Evolutionary conservation across 371 early-diverging fungal genomes (phyloP).

Genomic region (Actinomortierella wolfii): DNA sequence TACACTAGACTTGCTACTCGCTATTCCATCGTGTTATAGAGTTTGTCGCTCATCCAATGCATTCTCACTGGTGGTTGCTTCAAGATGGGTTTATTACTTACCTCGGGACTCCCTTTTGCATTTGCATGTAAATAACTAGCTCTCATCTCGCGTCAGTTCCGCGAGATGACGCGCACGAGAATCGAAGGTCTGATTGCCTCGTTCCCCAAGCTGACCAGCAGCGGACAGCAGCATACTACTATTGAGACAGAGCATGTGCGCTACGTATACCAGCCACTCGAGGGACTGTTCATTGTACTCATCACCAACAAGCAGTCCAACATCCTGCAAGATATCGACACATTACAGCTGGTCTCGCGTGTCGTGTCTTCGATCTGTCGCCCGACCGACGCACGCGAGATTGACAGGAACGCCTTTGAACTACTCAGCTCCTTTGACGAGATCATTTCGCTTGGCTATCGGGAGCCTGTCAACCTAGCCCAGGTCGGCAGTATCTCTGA

Average conservation of each 20-base stretch:
- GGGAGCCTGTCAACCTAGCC: slow-evolving; percentile 75
- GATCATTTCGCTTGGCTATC: slow-evolving; percentile 88
- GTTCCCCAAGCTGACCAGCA: slow-evolving; percentile 93
- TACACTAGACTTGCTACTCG: slow-evolving; percentile 51
- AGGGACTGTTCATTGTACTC: slow-evolving; percentile 87
- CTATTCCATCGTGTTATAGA: too few relatives aligned
- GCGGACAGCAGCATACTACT: slow-evolving; percentile 94
- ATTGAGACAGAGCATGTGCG: slow-evolving; percentile 96
- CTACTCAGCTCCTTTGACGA: slow-evolving; percentile 95
- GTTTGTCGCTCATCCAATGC: too few relatives aligned
- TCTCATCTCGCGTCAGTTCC: slow-evolving; percentile 94
- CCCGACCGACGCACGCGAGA: slow-evolving; percentile 76
- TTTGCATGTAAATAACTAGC: slow-evolving; percentile 65
- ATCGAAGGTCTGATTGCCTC: slow-evolving; percentile 95
- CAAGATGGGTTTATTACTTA: too few relatives aligned
- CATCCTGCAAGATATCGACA: slow-evolving; percentile 84
- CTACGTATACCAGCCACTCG: slow-evolving; percentile 96
- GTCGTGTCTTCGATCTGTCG: slow-evolving; percentile 91
- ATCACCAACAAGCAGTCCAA: slow-evolving; percentile 67
- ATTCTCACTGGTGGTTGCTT: too few relatives aligned
- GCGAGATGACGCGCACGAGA: slow-evolving; percentile 95
- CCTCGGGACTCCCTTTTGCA: too few relatives aligned
- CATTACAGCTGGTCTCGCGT: slow-evolving; percentile 91
- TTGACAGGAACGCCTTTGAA: slow-evolving; percentile 82
- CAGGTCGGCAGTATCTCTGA: slow-evolving; percentile 91